Evolutionary conservation across 345 rosid species (phyloP).

Genomic region (Murraya koenigii): DNA sequence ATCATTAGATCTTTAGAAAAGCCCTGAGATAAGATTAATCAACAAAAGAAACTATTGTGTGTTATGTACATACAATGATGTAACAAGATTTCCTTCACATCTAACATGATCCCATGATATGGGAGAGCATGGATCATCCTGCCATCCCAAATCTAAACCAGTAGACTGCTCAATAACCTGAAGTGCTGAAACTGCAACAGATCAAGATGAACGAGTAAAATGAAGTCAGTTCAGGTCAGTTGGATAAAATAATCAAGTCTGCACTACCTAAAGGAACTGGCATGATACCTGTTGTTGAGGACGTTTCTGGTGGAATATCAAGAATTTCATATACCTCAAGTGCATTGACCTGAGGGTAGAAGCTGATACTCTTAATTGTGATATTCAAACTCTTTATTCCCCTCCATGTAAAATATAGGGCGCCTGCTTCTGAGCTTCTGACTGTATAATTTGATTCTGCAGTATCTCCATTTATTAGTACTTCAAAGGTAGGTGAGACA

Average conservation of each 20-base stretch:
- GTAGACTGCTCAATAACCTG: conserved; percentile 79
- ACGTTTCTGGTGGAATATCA: conserved; percentile 65
- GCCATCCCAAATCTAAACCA: conserved; percentile 78
- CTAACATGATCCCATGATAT: conserved; percentile 60
- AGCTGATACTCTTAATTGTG: conserved; percentile 51
- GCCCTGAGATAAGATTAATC: not conserved
- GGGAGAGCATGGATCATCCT: conserved; percentile 93
- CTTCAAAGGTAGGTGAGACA: conserved; percentile 64
- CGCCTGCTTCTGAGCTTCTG: conserved; percentile 39
- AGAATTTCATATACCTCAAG: conserved; percentile 67
- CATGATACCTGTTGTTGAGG: conserved; percentile 75
- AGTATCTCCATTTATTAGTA: conserved; percentile 54
- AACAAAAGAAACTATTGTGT: not conserved
- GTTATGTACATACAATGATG: conserved; percentile 56
- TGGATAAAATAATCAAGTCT: not conserved
- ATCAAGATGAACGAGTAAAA: conserved; percentile 1
- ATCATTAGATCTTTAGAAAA: conserved; percentile 16
- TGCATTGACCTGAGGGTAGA: conserved; percentile 68
- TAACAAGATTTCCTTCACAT: conserved; percentile 75
- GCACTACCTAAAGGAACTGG: not conserved
- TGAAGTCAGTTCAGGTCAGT: conserved; percentile 9
- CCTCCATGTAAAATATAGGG: conserved; percentile 47
- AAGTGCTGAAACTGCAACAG: conserved; percentile 81
- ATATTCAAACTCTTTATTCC: conserved; percentile 52
- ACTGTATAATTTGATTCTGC: conserved; percentile 51